Base-by-base conservation (phyloP, 2,329 filamentous ascomycete species). In the Daldinia sp. region DNA sequence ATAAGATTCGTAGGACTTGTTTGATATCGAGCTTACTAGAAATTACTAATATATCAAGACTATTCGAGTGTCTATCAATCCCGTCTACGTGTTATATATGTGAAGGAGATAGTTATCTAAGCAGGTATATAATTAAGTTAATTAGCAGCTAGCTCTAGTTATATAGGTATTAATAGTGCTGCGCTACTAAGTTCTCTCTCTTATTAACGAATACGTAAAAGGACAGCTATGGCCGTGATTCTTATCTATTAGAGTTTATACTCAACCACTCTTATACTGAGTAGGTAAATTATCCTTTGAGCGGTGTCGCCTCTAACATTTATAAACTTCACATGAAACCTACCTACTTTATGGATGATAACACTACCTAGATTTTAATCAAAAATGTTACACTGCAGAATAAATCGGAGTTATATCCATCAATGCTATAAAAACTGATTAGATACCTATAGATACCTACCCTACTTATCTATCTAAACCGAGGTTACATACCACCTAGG, bases 401-500 rank as follows among this genome's bases (percentile, higher is more conserved):
- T 18, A 9, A 44, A 44, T 44, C 18, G 6, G 10, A 44, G 18
- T 18, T 28, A 48, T 48, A 28, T 48, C 18, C 48, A 20, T 33
- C 48, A 28, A 13, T 35, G 6, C 18, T 33, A 13, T 30, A 15
- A 18, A 18, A 12, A 26, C 23, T 6, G 12, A 55, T 39, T 39
- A 55, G n/a, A 23, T 37, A 37, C 4, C 10, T 23, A 55, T 23
- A 23, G 20, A 2, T 23, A 20, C n/a, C n/a, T n/a, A n/a, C n/a
- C n/a, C n/a, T n/a, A n/a, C n/a, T n/a, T n/a, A 37, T n/a, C 20
- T 55, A 55, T 55, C 35, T 55, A 37, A 41, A 30, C 30, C 35
- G 51, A 35, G 50, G 50, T 37, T 53, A 35, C 50, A 33, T 53
- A 18, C 26, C 50, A n/a, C n/a, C n/a, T n/a, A n/a, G n/a, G n/a